Conservation (phyloP, 2,329 filamentous ascomycete genomes). For the Colletotrichum viniferum region DNA sequence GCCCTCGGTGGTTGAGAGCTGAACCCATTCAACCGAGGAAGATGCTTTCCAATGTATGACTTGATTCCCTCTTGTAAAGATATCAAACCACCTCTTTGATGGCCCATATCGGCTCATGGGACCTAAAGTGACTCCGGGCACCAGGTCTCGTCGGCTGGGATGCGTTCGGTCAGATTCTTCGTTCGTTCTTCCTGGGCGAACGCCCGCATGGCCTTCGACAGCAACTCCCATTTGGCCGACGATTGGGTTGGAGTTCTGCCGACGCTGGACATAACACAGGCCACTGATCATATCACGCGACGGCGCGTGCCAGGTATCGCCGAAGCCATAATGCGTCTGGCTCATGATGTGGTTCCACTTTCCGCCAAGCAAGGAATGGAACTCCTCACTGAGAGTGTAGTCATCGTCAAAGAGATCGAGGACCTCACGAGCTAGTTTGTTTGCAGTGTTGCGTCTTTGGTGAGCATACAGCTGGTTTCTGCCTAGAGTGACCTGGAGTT, state of each 20-base stretch:
- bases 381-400: slow-evolving; percentile 52
- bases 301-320: slow-evolving; percentile 61
- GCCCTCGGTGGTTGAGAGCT: slow-evolving; percentile 32
- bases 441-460: slow-evolving; percentile 62
- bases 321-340: slow-evolving; percentile 54
- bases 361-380: slow-evolving; percentile 51
- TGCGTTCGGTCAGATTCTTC: slow-evolving; percentile 59
- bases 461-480: slow-evolving; percentile 58
- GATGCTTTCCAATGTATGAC: slow-evolving; percentile 32
- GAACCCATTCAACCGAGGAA: slow-evolving; percentile 36
- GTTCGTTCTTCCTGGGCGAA: slow-evolving; percentile 42
- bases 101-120: slow-evolving; percentile 35
- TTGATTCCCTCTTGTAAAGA: slow-evolving; percentile 37
- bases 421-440: slow-evolving; percentile 48
- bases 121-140: slow-evolving; percentile 32
- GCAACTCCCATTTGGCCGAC: slow-evolving; percentile 39
- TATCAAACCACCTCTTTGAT: slow-evolving; percentile 34
- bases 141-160: slow-evolving; percentile 40
- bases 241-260: slow-evolving; percentile 53
- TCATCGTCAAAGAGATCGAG: slow-evolving; percentile 56
- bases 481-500: slow-evolving; percentile 49
- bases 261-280: slow-evolving; percentile 54
- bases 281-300: slow-evolving; percentile 60
- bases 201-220: slow-evolving; percentile 36
- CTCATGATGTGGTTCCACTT: slow-evolving; percentile 63